Conservation (phyloP, 2,329 filamentous ascomycete species). For the Xylaria sp. region DNA sequence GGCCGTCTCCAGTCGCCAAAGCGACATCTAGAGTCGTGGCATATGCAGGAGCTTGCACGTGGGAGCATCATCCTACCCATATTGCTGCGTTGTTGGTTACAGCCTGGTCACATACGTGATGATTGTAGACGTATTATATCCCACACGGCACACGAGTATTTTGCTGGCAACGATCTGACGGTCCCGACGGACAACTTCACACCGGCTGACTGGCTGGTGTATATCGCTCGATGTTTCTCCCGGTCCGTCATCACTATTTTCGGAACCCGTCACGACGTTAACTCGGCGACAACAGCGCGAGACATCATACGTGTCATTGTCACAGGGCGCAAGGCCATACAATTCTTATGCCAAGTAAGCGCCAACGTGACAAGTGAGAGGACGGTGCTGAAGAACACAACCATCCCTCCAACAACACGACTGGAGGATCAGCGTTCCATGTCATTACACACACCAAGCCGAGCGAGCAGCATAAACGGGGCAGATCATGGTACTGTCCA, state of each 20-base stretch:
- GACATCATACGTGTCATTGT: neutral
- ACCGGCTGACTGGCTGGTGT: neutral
- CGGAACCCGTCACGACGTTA: neutral
- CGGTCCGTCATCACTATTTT: neutral
- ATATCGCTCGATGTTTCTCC: neutral
- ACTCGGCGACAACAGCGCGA: neutral
- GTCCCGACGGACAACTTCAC: neutral
- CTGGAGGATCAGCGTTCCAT: too few relatives aligned
- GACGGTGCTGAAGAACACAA: neutral
- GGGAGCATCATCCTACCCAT: neutral
- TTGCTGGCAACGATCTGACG: neutral
- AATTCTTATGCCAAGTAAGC: neutral
- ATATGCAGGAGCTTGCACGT: neutral
- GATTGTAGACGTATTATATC: neutral
- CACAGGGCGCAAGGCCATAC: neutral
- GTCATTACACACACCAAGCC: neutral
- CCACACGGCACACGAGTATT: neutral
- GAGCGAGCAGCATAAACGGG: neutral
- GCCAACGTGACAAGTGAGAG: neutral
- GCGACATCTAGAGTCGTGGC: neutral
- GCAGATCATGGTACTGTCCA: neutral
- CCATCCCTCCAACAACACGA: neutral
- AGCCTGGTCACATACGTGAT: neutral
- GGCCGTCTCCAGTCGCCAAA: neutral
- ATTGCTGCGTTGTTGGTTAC: neutral